Evolutionary conservation across 495 filamentous ascomycete species (phyloP).

Genomic region (Clohesyomyces aquaticus): DNA sequence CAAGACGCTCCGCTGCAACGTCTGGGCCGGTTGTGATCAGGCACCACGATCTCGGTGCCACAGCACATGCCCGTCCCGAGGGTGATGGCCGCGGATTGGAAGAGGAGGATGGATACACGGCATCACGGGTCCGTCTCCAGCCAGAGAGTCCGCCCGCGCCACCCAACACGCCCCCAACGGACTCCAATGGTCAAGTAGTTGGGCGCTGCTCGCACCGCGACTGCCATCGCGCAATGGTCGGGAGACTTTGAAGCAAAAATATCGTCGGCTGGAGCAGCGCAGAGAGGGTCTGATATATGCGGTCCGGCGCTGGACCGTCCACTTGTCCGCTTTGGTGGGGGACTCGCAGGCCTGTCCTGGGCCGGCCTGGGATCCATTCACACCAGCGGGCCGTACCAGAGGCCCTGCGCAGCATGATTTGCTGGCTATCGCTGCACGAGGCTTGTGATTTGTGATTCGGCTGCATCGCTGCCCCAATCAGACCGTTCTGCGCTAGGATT

Average conservation of each 20-base stretch:
- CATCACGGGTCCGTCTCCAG: slow-evolving; percentile 3
- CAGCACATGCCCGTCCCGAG: slow-evolving; percentile 22
- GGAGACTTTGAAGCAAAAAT: slow-evolving; percentile 20
- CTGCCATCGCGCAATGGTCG: slow-evolving; percentile 9
- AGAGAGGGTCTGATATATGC: slow-evolving; percentile 21
- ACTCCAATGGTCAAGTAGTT: background rate
- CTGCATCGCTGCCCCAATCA: slow-evolving; percentile 18
- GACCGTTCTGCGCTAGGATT: background rate
- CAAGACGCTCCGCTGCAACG: background rate
- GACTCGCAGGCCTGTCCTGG: background rate
- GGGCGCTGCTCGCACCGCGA: background rate
- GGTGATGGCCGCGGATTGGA: background rate
- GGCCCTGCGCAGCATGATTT: slow-evolving; percentile 26
- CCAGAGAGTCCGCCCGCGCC: background rate
- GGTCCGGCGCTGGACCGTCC: slow-evolving; percentile 8
- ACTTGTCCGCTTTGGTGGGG: slow-evolving; percentile 6
- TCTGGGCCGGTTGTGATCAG: slow-evolving; percentile 12
- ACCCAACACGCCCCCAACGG: slow-evolving; percentile 18
- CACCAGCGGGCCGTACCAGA: slow-evolving; percentile 19
- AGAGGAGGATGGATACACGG: background rate
- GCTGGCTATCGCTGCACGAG: too few relatives aligned
- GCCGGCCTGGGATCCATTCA: background rate
- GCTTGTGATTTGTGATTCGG: slow-evolving; percentile 14
- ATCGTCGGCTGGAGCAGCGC: slow-evolving; percentile 2
- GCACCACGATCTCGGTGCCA: slow-evolving; percentile 32